Evolutionary conservation across 257 asterid species (phyloP).

Genomic region (Nyctanthes arbortristis): DNA sequence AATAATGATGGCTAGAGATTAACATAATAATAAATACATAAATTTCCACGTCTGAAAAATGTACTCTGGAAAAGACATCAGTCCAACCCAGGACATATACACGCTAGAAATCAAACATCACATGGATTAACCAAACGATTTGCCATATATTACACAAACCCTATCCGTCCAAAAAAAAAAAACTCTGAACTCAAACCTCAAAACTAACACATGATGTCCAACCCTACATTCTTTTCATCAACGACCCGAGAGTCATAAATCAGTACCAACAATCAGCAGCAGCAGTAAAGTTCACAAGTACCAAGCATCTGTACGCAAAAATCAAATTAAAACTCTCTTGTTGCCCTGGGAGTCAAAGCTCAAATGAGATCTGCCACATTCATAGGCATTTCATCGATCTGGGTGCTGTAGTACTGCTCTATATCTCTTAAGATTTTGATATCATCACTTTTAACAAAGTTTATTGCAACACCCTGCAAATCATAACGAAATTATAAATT

Average conservation of each 20-base stretch:
- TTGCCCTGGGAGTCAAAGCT: conserved; percentile 7
- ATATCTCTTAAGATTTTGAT: conserved; percentile 89
- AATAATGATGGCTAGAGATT: too few species aligned
- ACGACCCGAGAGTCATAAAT: neutral
- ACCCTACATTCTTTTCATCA: neutral
- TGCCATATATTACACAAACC: neutral
- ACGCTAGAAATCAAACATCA: neutral
- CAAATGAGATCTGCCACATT: conserved; percentile 83
- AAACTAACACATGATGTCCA: neutral
- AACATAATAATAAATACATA: neutral
- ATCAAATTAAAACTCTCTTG: too few species aligned
- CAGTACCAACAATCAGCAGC: neutral
- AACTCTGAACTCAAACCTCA: too few species aligned
- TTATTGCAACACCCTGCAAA: conserved; percentile 95
- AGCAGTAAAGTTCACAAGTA: neutral
- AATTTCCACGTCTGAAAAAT: neutral
- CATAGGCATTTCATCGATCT: conserved; percentile 98
- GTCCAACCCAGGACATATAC: neutral
- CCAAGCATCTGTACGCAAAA: too few species aligned
- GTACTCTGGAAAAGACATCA: neutral
- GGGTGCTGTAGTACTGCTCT: conserved; percentile 92
- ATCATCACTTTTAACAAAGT: conserved; percentile 87
- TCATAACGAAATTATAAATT: neutral
- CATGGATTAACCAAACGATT: neutral
- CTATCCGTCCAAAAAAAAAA: neutral